A percentile compares a stretch with the other conserved stretches of the same genome.
Conservation (phyloP, 768 basidiomycete species). For the Agaricus sinodeliciosus region DNA sequence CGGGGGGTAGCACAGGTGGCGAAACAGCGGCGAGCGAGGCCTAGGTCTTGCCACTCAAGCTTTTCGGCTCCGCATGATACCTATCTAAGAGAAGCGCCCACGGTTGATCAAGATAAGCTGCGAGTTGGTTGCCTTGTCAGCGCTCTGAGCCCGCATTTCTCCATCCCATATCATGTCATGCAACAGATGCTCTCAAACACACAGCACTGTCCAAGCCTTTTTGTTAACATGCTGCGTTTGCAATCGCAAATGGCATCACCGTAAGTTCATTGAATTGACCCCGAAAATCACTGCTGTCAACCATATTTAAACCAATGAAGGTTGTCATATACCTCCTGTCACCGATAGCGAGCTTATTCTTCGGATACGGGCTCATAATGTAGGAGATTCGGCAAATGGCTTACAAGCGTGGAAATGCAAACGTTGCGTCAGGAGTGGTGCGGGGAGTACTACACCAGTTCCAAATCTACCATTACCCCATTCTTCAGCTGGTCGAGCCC, state of each 20-base stretch:
- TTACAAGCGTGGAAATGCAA: conserved; percentile 19
- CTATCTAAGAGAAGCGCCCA: no score
- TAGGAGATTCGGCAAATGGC: conserved; percentile 12
- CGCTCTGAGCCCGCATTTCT: background rate
- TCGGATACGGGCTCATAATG: conserved; percentile 19
- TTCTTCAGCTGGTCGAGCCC: background rate
- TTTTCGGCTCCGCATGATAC: no score
- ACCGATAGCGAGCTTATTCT: conserved; percentile 23
- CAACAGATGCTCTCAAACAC: conserved; percentile 18
- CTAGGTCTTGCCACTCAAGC: no score
- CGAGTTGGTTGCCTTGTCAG: no score
- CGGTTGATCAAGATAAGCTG: no score
- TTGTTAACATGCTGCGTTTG: conserved; percentile 27
- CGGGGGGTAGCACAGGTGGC: no score
- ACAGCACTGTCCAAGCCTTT: conserved; percentile 22
- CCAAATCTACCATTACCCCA: background rate
- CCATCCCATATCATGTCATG: conserved; percentile 12
- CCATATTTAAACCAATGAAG: conserved; percentile 13
- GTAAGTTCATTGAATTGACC: conserved; percentile 15
- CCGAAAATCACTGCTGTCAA: background rate
- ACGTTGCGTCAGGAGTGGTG: conserved; percentile 8
- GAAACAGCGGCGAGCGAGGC: no score
- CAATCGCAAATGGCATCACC: conserved; percentile 28
- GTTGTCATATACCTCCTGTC: conserved; percentile 30
- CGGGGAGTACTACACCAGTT: background rate